These are phyloP conservation scores for Lasiosphaeria miniovina DNA, from an alignment of 495 filamentous ascomycete species.

Conservation along the genomic window DNA sequence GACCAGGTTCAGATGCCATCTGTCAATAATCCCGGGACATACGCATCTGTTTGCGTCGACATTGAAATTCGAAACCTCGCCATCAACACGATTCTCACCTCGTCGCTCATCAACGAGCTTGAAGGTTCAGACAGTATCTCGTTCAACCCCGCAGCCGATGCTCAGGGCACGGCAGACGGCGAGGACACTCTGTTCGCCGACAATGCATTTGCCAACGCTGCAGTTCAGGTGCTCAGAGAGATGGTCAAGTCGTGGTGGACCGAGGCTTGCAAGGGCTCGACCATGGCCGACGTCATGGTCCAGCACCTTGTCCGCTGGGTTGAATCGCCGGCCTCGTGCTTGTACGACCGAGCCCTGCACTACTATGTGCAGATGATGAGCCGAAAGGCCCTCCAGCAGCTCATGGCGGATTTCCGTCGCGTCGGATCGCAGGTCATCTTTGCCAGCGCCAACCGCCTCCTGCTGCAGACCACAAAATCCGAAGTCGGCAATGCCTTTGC, in stretches of 20 bases:
- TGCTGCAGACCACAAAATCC: conserved; percentile 93
- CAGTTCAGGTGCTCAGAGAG: conserved; percentile 83
- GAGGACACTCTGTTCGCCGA: conserved; percentile 76
- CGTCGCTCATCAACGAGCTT: conserved; percentile 94
- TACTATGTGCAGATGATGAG: conserved; percentile 99
- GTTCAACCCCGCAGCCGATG: conserved; percentile 74
- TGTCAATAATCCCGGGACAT: conserved; percentile 87
- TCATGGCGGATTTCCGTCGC: conserved; percentile 94
- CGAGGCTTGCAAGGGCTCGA: conserved; percentile 85
- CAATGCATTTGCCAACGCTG: conserved; percentile 88
- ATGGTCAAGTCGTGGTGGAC: conserved; percentile 99
- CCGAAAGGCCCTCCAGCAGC: conserved; percentile 88
- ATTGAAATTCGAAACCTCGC: conserved; percentile 89
- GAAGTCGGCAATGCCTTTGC: conserved; percentile 97
- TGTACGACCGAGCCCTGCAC: conserved; percentile 93
- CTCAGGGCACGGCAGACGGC: conserved; percentile 42
- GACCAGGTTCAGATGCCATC: conserved; percentile 93
- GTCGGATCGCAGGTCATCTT: conserved; percentile 94
- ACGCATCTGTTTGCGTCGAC: conserved; percentile 95
- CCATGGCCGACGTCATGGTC: conserved; percentile 97
- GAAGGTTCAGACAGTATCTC: conserved; percentile 80
- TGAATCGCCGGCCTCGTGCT: conserved; percentile 82
- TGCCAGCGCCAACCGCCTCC: conserved; percentile 80
- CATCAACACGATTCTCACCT: conserved; percentile 97
- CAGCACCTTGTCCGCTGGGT: conserved; percentile 98